Evolutionary conservation across 371 early-diverging fungal species (phyloP).

Genomic region (Rhizopus stolonifer): DNA sequence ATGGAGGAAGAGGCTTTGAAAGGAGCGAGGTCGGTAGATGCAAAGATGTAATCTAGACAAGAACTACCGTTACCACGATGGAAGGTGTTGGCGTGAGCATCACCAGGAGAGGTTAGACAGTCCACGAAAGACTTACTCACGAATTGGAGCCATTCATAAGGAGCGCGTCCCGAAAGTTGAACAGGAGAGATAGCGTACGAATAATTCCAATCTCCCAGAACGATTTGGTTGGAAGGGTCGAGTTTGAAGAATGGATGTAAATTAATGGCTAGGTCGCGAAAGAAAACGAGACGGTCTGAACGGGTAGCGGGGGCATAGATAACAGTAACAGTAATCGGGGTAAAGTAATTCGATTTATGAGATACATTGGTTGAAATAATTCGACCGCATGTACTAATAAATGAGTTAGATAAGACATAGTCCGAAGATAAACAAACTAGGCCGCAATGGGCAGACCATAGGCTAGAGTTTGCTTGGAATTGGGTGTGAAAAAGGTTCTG

Average conservation of each 20-base stretch:
- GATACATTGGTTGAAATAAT: neutral
- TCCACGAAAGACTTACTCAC: neutral
- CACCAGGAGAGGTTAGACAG: neutral
- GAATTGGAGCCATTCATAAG: neutral
- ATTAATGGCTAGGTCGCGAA: neutral
- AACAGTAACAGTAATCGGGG: neutral
- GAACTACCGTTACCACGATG: neutral
- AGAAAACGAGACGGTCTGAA: neutral
- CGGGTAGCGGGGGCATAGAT: neutral
- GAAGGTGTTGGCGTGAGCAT: neutral
- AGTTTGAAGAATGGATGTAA: no score
- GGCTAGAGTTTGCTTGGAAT: neutral
- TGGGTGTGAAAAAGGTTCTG: constrained; percentile 2
- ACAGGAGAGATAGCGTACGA: no score
- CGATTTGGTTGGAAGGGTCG: neutral
- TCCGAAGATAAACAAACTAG: constrained; percentile 2
- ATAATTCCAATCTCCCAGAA: neutral
- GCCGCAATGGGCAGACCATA: constrained; percentile 7
- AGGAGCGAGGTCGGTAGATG: neutral
- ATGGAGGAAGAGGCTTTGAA: neutral
- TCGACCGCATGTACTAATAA: constrained; percentile 3
- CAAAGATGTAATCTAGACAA: constrained; percentile 8
- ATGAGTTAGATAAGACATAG: neutral
- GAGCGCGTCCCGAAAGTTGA: neutral
- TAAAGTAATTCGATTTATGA: neutral